A percentile compares a stretch with the other conserved stretches of the same genome.
Evolutionary conservation across 805 yeast genomes (phyloP).

Genomic region (Lipomyces spencermartinsiae): DNA sequence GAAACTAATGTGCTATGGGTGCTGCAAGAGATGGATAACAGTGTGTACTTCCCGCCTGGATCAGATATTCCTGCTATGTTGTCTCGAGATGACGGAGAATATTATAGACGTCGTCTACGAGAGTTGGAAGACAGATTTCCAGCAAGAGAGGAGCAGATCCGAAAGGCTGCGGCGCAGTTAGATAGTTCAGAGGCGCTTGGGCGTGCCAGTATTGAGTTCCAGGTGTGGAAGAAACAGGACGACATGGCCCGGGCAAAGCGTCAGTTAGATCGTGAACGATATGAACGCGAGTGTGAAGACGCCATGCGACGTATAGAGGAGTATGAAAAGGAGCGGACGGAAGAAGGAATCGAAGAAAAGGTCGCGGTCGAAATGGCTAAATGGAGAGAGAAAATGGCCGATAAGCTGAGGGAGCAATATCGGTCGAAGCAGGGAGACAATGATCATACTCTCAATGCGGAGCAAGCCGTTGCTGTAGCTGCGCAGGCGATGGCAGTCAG

Average conservation of each 20-base stretch:
- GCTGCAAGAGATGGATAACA: constrained; percentile 33
- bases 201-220: constrained; percentile 25
- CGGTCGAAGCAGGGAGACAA: constrained; percentile 5
- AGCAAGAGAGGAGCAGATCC: constrained; percentile 15
- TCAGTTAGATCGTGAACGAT: constrained; percentile 33
- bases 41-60: constrained; percentile 32
- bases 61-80: constrained; percentile 30
- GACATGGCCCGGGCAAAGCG: constrained; percentile 27
- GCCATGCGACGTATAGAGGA: constrained; percentile 26
- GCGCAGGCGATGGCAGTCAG: constrained; percentile 19
- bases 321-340: constrained; percentile 34
- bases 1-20: constrained; percentile 32
- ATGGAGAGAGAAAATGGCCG: constrained; percentile 28
- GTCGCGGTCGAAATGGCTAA: constrained; percentile 33
- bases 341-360: constrained; percentile 27
- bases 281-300: constrained; percentile 27
- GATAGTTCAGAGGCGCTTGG: constrained; percentile 20
- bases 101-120: constrained; percentile 25
- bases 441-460: constrained; percentile 10
- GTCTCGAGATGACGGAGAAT: constrained; percentile 23
- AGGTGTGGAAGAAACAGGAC: constrained; percentile 32
- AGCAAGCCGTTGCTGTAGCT: constrained; percentile 28
- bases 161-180: constrained; percentile 22
- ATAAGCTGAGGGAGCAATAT: constrained; percentile 30
- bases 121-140: constrained; percentile 24